Evolutionary conservation across 345 rosid genomes (phyloP), one percentile per base, ranked within the genome.

Genomic region (Lagerstroemia speciosa): DNA sequence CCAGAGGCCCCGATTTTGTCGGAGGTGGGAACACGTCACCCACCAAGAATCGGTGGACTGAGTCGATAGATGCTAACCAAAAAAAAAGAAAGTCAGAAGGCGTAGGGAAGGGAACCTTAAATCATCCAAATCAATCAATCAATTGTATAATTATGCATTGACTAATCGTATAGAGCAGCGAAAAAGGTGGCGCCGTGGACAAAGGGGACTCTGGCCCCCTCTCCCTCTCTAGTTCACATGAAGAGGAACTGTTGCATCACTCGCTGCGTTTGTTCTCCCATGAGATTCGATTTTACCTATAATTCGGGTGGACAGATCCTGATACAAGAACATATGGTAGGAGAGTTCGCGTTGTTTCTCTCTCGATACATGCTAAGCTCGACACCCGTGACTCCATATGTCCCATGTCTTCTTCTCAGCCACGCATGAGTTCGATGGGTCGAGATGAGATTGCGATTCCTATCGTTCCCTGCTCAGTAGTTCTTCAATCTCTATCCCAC

Each of bases 211-310:
- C 26, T 55, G 61, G 61, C 61, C 26, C 8, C 38, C 8, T 9
- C 2, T 36, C 38, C 11, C 2, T 55, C 9, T 52, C 7, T 9
- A 10, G 57, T 69, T 69, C 66, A 69, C 66, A 69, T 20, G 72
- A 60, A 16, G 37, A 34, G 40, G 29, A 60, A 26, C 9, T 41
- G 72, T 41, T 69, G 20, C 66, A 60, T 69, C 52, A 58, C 45
- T 69, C 27, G 72, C 66, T 36, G 20, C 16, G n/a, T 12, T 0
- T 46, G 32, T n/a, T 22, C 9, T 14, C 30, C n/a, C 27, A 29
- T 9, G n/a, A 26, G 24, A 22, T 9, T 53, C 30, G 6, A 53
- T 12, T 8, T 6, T 6, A 26, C 22, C 38, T 0, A 36, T 36
- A 4, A 36, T 36, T 36, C 38, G 38, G 38, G 38, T 5, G 8